Evolutionary conservation across 208 protist genomes (phyloP).

Genomic region (Leishmania guyanensis): DNA sequence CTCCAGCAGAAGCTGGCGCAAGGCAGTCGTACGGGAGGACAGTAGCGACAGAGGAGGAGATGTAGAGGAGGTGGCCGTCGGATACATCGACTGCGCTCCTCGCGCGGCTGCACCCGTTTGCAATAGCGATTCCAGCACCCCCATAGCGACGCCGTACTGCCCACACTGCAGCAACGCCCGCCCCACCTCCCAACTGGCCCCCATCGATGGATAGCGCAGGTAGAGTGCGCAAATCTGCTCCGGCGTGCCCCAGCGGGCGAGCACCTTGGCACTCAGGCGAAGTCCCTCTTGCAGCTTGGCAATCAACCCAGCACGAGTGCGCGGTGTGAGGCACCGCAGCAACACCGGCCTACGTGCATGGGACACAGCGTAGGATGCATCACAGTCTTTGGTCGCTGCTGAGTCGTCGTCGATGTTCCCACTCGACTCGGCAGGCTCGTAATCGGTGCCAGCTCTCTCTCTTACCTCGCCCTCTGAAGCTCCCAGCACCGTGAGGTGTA

Average conservation of each 20-base stretch:
- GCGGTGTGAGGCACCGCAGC: constrained; percentile 28
- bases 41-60: neutral
- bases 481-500: constrained; percentile 34
- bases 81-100: neutral
- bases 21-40: constrained; percentile 9
- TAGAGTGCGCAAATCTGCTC: constrained; percentile 44
- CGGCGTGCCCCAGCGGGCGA: constrained; percentile 43
- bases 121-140: constrained; percentile 46
- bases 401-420: neutral
- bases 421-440: neutral
- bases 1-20: constrained; percentile 34
- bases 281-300: constrained; percentile 54
- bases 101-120: neutral
- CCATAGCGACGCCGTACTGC: constrained; percentile 44
- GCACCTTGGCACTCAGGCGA: constrained; percentile 66
- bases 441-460: neutral
- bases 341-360: constrained; percentile 1
- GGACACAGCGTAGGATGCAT: neutral
- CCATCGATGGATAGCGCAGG: constrained; percentile 44
- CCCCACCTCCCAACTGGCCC: constrained; percentile 72
- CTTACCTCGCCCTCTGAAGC: neutral
- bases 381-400: neutral
- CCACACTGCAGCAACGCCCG: constrained; percentile 50
- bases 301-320: constrained; percentile 36
- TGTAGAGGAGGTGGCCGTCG: neutral